Evolutionary conservation across 2,329 filamentous ascomycete genomes (phyloP), one percentile per base, ranked within the genome.

Genomic region (Colletotrichum godetiae): DNA sequence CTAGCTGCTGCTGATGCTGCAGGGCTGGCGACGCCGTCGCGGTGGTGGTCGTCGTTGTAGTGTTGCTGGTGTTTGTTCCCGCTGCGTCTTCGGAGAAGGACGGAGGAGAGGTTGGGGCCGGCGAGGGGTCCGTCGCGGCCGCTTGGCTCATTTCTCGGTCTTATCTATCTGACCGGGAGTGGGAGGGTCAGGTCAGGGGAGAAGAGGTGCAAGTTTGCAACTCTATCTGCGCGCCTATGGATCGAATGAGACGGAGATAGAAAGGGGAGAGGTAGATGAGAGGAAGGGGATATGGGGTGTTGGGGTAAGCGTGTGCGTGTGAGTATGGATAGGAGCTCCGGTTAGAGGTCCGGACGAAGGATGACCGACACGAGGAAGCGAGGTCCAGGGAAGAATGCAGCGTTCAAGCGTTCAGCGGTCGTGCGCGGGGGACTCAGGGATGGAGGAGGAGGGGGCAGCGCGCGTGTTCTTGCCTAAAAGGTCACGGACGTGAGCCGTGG

Each of bases 131-230:
- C 72, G 74, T 75, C 76, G 52, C 64, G 76, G 63, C 76, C 69
- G 72, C 72, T 74, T 76, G 77, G 74, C 74, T 73, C 59, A 76
- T 72, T 72, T 10, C 68, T 75, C 63, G 76, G 71, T 27, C 67
- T 53, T 62, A 68, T 46, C 13, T 72, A 29, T 24, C 53, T 19
- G 52, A n/a, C 12, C 31, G 27, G 35, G 64, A 35, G 29, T 49
- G 19, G 42, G 42, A 8, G 42, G 11, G n/a, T n/a, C n/a, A n/a
- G n/a, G n/a, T n/a, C n/a, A 2, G 42, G 56, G 60, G 31, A 15
- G 29, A 27, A 13, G 22, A 52, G 24, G 24, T 31, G 31, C 46
- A 53, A 24, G 61, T 42, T 19, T 42, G 37, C 19, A 49, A 49
- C 19, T 63, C 61, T 63, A 19, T 63, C 37, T 15, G 61, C 61